Base-by-base conservation (phyloP, 768 basidiomycete species). In the Pilatotrama ljubarskyi region DNA sequence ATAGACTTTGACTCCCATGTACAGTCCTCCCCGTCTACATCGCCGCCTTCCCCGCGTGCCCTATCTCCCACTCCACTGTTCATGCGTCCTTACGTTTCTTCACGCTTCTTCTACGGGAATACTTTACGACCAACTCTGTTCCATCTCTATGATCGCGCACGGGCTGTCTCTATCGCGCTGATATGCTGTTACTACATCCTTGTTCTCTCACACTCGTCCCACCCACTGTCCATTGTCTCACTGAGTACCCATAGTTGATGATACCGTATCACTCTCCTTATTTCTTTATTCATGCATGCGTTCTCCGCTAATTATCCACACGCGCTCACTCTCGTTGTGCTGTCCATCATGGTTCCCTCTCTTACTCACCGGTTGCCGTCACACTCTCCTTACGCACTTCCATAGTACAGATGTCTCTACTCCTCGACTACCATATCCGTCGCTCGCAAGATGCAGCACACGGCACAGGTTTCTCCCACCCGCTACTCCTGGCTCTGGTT, bases 211-310 rank as follows among this genome's bases (percentile, higher is more conserved):
- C 29, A 32, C 29, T 32, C 29, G 29, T 32, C 14, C 26, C 24
- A 24, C 59, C n/a, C 49, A 51, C 47, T 62, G 61, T 62, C 60
- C 64, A 63, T 61, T 68, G 64, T 64, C 29, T 32, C 67, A 68
- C 63, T 44, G 63, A 68, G 67, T 69, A 68, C 66, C 69, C 67
- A 63, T 66, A 63, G 59, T 61, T 52, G 64, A 70, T 56, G 70
- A 71, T 71, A 71, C 70, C 70, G 68, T 71, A 71, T 66, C 67
- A 68, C 69, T 10, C 29, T 65, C 66, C 61, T 65, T 67, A 67
- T 65, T 67, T 58, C 55, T 63, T 65, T 67, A 65, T 63, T 64
- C 59, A 55, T 40, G 58, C 61, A 63, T 65, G 59, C 64, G 43
- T 58, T 59, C 47, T 32, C 54, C 59, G 54, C 66, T 65, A 65